Evolutionary conservation across 331 rosid species (phyloP), one percentile per base, ranked within the genome.

Genomic region (Pyracantha coccinea): DNA sequence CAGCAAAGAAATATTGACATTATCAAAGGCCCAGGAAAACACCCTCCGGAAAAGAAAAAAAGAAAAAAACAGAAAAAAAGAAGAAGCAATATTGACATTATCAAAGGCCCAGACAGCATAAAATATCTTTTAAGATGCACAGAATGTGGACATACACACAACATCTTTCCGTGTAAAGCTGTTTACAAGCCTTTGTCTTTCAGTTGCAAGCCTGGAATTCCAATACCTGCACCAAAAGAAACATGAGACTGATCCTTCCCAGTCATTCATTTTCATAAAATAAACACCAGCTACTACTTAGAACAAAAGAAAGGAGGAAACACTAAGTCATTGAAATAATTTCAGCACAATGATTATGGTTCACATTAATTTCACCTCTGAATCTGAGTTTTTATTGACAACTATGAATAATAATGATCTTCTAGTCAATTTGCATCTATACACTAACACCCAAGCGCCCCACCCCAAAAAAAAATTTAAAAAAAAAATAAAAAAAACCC

Each of bases 191-290:
- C 93, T 83, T 80, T 88, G 95, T 77, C 97, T 85, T 87, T 94
- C 99, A 13, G 97, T 94, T 65, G 89, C 93, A 77, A 92, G 97
- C 89, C 96, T 90, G 45, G 97, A 90, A 81, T 85, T 94, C 97
- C 99, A 94, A 81, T 94, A 92, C 77, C 99, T 94, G 95, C 86
- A 74, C 41, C 11, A 67, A 44, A 57, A 38, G 29, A 66, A 17
- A 29, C 71, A 85, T 77, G 75, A 75, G 21, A 64, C 86, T 52
- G 65, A 50, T 67, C 74, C 72, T 35, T 12, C 13, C 17, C 7
- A 45, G 20, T 41, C 32, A 33, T 50, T 31, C 50, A 74, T 45
- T 55, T 71, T 24, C 50, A 23, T 38, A 72, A 4, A 10, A 10
- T 66, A 66, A 33, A 16, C 57, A 57, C 1, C 76, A 57, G 54